These are phyloP conservation scores for Solanum aculeatissimum DNA, from an alignment of 305 asterid genomes.

Conservation along the genomic window DNA sequence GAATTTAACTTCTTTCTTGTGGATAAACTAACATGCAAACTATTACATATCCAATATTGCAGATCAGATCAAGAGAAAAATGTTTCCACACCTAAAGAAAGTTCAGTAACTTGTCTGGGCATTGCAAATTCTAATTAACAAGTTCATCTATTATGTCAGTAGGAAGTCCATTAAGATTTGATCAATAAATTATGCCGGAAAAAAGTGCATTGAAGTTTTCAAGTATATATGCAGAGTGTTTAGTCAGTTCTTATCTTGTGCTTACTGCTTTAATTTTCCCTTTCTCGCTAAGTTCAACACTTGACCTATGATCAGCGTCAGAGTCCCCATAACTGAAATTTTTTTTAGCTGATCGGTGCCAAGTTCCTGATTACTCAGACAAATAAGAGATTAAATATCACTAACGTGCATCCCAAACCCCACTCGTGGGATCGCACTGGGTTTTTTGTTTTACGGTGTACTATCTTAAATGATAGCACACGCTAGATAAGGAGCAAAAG, in stretches of 20 bases:
- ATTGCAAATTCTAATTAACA: neutral
- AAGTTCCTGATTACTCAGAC: neutral
- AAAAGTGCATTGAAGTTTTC: neutral
- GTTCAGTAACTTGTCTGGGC: neutral
- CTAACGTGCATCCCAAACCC: neutral
- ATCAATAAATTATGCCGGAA: neutral
- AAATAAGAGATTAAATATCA: neutral
- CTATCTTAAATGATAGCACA: neutral
- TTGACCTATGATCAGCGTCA: neutral
- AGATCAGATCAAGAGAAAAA: neutral
- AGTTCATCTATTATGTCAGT: neutral
- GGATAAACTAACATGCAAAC: neutral
- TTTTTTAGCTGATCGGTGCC: neutral
- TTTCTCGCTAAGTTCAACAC: neutral
- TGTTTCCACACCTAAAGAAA: neutral
- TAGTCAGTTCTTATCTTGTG: neutral
- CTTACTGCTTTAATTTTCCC: neutral
- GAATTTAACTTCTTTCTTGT: neutral
- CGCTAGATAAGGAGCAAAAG: neutral
- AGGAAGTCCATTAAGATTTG: neutral
- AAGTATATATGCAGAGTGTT: neutral
- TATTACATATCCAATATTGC: neutral
- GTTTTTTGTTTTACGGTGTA: neutral
- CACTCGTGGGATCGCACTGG: neutral
- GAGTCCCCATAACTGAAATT: neutral